Percentiles rank a stretch among this genome's conserved stretches.
phyloP scores from a whole-genome alignment of 495 filamentous ascomycete genomes.

The Parathielavia hyrcaniae region DNA sequence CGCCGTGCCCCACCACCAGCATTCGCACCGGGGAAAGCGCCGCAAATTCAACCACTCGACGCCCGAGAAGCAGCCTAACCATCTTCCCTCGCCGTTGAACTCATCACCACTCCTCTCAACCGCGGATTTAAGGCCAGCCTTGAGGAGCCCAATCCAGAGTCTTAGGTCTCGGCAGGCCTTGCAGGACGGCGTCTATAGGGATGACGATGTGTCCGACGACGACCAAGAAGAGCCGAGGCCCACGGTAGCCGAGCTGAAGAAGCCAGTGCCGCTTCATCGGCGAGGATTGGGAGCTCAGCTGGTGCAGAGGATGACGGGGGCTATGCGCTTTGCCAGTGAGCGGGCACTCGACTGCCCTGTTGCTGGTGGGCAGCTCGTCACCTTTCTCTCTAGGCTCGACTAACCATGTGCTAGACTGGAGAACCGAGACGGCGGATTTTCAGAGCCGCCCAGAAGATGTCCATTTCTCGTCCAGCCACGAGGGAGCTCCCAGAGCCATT shows the following conservation, averaged over 20 bases:
- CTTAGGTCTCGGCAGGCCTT: constrained; percentile 29
- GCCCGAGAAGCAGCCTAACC: constrained; percentile 12
- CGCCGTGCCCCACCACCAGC: constrained; percentile 24
- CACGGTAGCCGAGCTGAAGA: background rate
- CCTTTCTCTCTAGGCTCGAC: background rate
- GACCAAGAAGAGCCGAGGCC: constrained; percentile 22
- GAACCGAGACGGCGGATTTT: constrained; percentile 66
- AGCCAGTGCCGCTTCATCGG: constrained; percentile 31
- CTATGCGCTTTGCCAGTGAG: constrained; percentile 32
- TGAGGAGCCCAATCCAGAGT: constrained; percentile 37
- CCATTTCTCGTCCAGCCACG: constrained; percentile 53
- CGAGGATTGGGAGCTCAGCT: constrained; percentile 40
- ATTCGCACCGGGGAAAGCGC: constrained; percentile 31
- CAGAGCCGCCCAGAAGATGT: constrained; percentile 60
- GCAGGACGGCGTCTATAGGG: constrained; percentile 22
- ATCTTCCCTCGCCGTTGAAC: constrained; percentile 29
- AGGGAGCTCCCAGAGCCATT: constrained; percentile 52
- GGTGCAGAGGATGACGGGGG: constrained; percentile 39
- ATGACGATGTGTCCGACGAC: constrained; percentile 31
- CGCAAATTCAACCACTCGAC: constrained; percentile 36
- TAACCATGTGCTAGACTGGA: constrained; percentile 53
- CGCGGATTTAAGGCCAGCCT: constrained; percentile 22
- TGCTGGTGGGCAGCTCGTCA: constrained; percentile 22
- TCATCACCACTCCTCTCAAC: constrained; percentile 27
- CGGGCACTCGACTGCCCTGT: constrained; percentile 34